Conservation (phyloP, 2,329 filamentous ascomycete species). For the Thelonectria discophora region DNA sequence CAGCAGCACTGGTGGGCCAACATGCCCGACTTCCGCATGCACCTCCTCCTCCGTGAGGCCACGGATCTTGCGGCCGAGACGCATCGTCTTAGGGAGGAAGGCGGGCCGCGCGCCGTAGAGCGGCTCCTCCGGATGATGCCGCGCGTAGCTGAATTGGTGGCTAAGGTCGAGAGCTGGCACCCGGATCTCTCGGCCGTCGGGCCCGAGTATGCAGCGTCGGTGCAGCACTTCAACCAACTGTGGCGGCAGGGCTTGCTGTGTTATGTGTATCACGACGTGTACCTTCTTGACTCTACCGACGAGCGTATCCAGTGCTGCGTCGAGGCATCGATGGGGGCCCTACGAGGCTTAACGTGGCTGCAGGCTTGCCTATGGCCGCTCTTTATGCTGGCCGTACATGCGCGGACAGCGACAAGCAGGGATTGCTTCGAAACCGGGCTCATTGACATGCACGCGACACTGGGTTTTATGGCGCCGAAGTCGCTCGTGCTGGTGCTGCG, state of each 20-base stretch:
- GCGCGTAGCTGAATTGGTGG: not conserved
- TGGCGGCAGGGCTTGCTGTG: slow-evolving; percentile 12
- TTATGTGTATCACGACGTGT: slow-evolving; percentile 15
- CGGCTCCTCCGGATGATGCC: not conserved
- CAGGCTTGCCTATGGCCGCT: slow-evolving; percentile 4
- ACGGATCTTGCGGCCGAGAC: slow-evolving; percentile 1
- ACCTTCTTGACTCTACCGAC: not conserved
- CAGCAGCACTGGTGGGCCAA: slow-evolving; percentile 9
- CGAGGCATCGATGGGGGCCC: not conserved
- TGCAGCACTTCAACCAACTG: slow-evolving; percentile 1
- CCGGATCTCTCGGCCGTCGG: slow-evolving; percentile 4
- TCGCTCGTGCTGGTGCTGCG: not conserved
- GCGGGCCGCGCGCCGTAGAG: not conserved
- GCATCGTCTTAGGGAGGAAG: not conserved
- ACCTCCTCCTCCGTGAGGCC: slow-evolving; percentile 13
- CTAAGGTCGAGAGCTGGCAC: slow-evolving; percentile 1
- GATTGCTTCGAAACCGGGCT: not conserved
- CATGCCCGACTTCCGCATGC: slow-evolving; percentile 4
- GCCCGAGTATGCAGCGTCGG: not conserved
- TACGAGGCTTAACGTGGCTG: slow-evolving; percentile 4
- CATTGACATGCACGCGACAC: not conserved
- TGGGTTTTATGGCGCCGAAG: not conserved
- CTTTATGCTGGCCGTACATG: slow-evolving; percentile 12
- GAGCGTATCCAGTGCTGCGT: slow-evolving; percentile 3
- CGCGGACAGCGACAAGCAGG: not conserved